These are phyloP conservation scores for Penicillium concentricum DNA, from an alignment of 2,329 filamentous ascomycete genomes.

Conservation along the genomic window DNA sequence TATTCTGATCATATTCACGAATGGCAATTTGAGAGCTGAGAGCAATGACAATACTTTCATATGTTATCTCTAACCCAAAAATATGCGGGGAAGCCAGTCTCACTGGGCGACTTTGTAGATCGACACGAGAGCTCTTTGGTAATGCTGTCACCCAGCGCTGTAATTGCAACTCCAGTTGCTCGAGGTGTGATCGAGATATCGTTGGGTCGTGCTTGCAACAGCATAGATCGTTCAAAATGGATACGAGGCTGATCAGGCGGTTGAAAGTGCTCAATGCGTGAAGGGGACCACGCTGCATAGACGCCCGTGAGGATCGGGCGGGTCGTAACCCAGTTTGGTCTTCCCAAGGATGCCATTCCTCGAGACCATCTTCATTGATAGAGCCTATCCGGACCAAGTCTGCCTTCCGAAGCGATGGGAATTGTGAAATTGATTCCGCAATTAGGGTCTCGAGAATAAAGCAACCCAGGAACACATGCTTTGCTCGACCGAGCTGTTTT, in stretches of 20 bases:
- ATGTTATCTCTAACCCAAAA: constrained; percentile 36
- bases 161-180: constrained; percentile 31
- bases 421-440: constrained; percentile 46
- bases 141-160: constrained; percentile 34
- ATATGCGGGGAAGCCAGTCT: constrained; percentile 33
- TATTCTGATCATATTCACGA: constrained; percentile 24
- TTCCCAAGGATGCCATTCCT: constrained; percentile 74
- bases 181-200: constrained; percentile 26
- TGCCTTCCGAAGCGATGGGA: constrained; percentile 50
- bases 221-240: constrained; percentile 35
- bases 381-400: constrained; percentile 50
- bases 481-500: constrained; percentile 39
- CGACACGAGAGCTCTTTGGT: constrained; percentile 32
- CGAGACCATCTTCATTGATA: constrained; percentile 64
- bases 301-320: constrained; percentile 23
- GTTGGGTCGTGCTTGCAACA: constrained; percentile 25
- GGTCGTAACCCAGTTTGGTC: constrained; percentile 44
- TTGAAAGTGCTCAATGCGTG: constrained; percentile 56
- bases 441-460: constrained; percentile 55
- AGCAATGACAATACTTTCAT: constrained; percentile 28
- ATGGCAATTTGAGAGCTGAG: constrained; percentile 28
- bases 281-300: constrained; percentile 41
- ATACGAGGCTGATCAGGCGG: constrained; percentile 44
- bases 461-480: constrained; percentile 52
- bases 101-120: constrained; percentile 25